Evolutionary conservation across 2,329 filamentous ascomycete genomes (phyloP).

Genomic region (Cytospora chrysosperma): DNA sequence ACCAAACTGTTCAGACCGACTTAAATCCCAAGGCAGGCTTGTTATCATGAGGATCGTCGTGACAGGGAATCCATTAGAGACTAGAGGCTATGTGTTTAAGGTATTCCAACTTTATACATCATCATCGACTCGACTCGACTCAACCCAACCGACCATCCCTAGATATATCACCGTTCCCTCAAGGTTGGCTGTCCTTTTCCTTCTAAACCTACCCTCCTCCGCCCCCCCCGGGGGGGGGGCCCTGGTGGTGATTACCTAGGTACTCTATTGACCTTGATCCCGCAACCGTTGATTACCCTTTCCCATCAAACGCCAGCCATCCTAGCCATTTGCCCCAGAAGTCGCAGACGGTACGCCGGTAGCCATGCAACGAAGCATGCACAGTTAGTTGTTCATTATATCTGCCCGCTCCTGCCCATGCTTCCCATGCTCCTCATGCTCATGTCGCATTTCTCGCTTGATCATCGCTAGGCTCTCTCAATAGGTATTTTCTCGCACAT

Average conservation of each 20-base stretch:
- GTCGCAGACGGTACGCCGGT: conserved; percentile 13
- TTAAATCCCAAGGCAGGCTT: too few species aligned
- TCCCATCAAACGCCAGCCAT: conserved; percentile 15
- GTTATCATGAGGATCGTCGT: too few species aligned
- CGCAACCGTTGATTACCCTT: neutral
- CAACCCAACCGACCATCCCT: conserved; percentile 1
- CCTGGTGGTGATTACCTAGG: neutral
- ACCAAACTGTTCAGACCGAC: neutral
- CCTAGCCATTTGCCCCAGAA: neutral
- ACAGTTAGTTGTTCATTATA: neutral
- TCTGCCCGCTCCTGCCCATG: neutral
- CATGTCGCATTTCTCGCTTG: neutral
- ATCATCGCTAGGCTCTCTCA: neutral
- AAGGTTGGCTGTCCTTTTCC: neutral
- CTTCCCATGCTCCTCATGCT: conserved; percentile 8
- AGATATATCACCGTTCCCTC: neutral
- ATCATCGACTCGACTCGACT: neutral
- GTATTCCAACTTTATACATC: conserved; percentile 22
- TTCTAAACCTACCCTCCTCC: neutral
- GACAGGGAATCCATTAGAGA: conserved; percentile 10
- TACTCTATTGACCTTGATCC: neutral
- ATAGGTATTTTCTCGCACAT: neutral
- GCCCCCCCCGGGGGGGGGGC: neutral
- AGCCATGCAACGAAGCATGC: conserved; percentile 20
- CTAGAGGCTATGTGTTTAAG: conserved; percentile 16